These are phyloP conservation scores for Mycena capillaripes DNA, from an alignment of 768 basidiomycete species.

Conservation along the genomic window DNA sequence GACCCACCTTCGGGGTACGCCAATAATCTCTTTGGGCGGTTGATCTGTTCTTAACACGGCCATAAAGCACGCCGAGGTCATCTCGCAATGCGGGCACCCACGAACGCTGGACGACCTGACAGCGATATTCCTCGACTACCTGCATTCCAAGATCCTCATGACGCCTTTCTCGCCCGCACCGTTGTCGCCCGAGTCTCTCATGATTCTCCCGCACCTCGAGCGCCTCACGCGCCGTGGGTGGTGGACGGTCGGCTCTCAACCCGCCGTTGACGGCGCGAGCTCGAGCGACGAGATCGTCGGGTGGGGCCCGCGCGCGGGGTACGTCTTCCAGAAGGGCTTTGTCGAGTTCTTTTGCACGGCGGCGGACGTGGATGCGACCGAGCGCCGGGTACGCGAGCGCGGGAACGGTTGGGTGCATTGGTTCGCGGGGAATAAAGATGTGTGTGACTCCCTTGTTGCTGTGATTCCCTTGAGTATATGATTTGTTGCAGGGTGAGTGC, in stretches of 20 bases:
- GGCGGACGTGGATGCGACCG: constrained; percentile 70
- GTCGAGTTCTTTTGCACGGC: constrained; percentile 93
- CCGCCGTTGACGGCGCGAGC: constrained; percentile 85
- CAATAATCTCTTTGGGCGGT: not conserved
- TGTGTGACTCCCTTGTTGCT: constrained; percentile 49
- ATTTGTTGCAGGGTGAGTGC: constrained; percentile 74
- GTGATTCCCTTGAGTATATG: not conserved
- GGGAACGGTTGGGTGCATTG: constrained; percentile 83
- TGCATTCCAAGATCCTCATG: constrained; percentile 77
- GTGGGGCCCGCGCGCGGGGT: constrained; percentile 94
- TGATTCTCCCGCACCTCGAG: constrained; percentile 85
- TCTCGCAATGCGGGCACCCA: constrained; percentile 85
- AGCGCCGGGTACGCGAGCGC: constrained; percentile 65
- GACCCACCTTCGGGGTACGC: constrained; percentile 70
- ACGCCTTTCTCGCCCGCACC: constrained; percentile 93
- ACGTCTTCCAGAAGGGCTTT: constrained; percentile 97
- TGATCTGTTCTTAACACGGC: not conserved
- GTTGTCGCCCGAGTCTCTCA: constrained; percentile 84
- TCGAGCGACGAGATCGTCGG: constrained; percentile 88
- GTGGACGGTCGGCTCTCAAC: constrained; percentile 99
- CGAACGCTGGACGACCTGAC: constrained; percentile 77
- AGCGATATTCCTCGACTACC: constrained; percentile 82
- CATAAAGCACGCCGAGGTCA: constrained; percentile 69
- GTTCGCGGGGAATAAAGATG: constrained; percentile 86
- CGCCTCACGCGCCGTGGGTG: constrained; percentile 82